Evolutionary conservation across 352 stramenopile genomes (phyloP).

Genomic region (Phytophthora litchii): DNA sequence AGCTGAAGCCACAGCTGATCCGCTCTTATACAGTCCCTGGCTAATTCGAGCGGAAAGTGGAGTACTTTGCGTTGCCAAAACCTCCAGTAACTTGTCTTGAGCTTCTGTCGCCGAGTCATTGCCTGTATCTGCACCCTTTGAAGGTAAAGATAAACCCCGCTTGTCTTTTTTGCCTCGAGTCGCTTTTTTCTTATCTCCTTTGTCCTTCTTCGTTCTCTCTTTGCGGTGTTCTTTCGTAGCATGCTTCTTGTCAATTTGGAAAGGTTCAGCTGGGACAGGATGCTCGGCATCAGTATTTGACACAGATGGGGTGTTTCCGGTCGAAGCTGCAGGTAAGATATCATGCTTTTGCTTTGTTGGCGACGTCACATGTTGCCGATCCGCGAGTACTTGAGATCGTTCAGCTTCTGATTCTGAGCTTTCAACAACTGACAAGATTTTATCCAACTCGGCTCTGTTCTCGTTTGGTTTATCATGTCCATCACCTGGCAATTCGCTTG

Average conservation of each 20-base stretch:
- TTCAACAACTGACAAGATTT: constrained; percentile 18
- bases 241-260: constrained; percentile 40
- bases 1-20: constrained; percentile 14
- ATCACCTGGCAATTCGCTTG: constrained; percentile 19
- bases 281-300: neutral
- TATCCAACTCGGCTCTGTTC: neutral
- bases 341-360: constrained; percentile 27
- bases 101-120: constrained; percentile 16
- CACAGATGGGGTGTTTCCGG: neutral
- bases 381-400: constrained; percentile 8
- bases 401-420: constrained; percentile 33
- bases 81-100: constrained; percentile 26
- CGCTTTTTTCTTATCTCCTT: constrained; percentile 57
- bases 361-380: constrained; percentile 7
- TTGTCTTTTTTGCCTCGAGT: constrained; percentile 67
- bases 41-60: constrained; percentile 19
- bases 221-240: constrained; percentile 49
- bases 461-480: constrained; percentile 1
- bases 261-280: neutral
- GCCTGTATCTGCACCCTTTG: constrained; percentile 20
- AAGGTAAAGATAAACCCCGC: constrained; percentile 17
- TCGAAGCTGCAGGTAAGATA: neutral
- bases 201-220: constrained; percentile 69
- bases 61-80: constrained; percentile 14
- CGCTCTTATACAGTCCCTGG: constrained; percentile 16